A percentile compares a stretch with the other conserved stretches of the same genome.
These are phyloP conservation scores for Parietichytrium sp. DNA, from an alignment of 108 stramenopile species.

Conservation along the genomic window DNA sequence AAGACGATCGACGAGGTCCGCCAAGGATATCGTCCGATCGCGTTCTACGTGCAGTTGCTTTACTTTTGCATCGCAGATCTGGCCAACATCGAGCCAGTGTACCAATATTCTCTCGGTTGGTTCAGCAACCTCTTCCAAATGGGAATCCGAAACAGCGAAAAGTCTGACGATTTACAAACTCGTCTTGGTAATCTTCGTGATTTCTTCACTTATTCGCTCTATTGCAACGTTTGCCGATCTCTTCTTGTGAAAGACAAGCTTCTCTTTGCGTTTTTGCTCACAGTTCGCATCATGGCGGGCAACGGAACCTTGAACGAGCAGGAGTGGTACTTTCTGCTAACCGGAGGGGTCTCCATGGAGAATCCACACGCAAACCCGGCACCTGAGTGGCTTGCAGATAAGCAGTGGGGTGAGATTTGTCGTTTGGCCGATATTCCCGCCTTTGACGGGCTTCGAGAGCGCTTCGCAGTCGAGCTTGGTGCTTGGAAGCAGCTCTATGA, in stretches of 20 bases:
- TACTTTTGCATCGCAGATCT: constrained; percentile 63
- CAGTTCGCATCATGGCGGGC: constrained; percentile 55
- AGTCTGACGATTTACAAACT: constrained; percentile 52
- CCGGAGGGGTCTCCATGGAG: constrained; percentile 62
- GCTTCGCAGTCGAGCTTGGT: constrained; percentile 44
- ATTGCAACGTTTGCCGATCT: constrained; percentile 64
- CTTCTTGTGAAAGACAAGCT: constrained; percentile 66
- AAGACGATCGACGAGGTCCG: constrained; percentile 61
- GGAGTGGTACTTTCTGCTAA: constrained; percentile 62
- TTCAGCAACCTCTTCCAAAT: constrained; percentile 62
- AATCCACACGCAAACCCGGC: constrained; percentile 61
- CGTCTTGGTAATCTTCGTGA: constrained; percentile 59
- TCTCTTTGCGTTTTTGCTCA: constrained; percentile 63
- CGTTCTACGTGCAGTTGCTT: constrained; percentile 55
- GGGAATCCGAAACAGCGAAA: constrained; percentile 54
- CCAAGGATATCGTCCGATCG: constrained; percentile 60
- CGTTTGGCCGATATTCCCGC: constrained; percentile 50
- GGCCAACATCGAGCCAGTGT: constrained; percentile 64
- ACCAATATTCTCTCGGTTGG: constrained; percentile 65
- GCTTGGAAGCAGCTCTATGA: constrained; percentile 62
- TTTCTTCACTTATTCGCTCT: constrained; percentile 63
- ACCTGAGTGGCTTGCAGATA: constrained; percentile 55
- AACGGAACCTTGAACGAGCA: constrained; percentile 49
- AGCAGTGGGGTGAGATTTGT: constrained; percentile 65
- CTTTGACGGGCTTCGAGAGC: constrained; percentile 52